Evolutionary conservation across 768 basidiomycete species (phyloP).

Genomic region (Baorangia bicolor): DNA sequence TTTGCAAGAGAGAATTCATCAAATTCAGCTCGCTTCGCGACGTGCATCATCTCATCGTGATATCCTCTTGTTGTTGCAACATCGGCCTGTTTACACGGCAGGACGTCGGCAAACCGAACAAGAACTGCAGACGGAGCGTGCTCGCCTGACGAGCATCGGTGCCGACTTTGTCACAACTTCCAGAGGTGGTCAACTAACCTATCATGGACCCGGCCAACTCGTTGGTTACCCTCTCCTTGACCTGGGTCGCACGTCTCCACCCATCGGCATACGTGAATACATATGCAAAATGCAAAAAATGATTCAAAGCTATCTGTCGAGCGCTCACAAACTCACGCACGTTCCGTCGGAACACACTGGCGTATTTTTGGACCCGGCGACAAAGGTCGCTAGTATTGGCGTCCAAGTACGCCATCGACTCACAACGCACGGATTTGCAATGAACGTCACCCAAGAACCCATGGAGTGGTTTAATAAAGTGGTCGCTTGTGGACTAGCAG

Average conservation of each 20-base stretch:
- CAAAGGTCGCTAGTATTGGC: slow-evolving; percentile 94
- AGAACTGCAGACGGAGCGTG: slow-evolving; percentile 56
- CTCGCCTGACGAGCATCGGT: slow-evolving; percentile 69
- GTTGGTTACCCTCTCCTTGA: slow-evolving; percentile 95
- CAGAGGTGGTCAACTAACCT: slow-evolving; percentile 92
- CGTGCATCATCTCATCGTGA: slow-evolving; percentile 52
- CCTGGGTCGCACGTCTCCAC: slow-evolving; percentile 73
- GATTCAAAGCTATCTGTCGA: slow-evolving; percentile 60
- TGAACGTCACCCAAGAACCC: slow-evolving; percentile 86
- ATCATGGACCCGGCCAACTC: slow-evolving; percentile 96
- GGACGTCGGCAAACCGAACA: slow-evolving; percentile 81
- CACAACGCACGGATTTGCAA: slow-evolving; percentile 91
- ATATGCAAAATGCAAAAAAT: slow-evolving; percentile 79
- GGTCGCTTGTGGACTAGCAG: slow-evolving; percentile 86
- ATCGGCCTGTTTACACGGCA: slow-evolving; percentile 91
- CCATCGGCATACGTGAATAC: slow-evolving; percentile 74
- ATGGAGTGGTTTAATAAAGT: slow-evolving; percentile 82
- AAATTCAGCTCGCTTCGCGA: slow-evolving; percentile 56
- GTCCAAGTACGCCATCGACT: slow-evolving; percentile 94
- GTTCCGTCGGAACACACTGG: slow-evolving; percentile 81
- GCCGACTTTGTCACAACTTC: slow-evolving; percentile 84
- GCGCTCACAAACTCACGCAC: slow-evolving; percentile 56
- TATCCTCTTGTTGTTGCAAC: slow-evolving; percentile 79
- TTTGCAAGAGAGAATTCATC: slow-evolving; percentile 71
- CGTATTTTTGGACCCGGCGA: slow-evolving; percentile 75